These are phyloP conservation scores for Populus davidiana DNA, from an alignment of 345 rosid genomes.

Conservation along the genomic window DNA sequence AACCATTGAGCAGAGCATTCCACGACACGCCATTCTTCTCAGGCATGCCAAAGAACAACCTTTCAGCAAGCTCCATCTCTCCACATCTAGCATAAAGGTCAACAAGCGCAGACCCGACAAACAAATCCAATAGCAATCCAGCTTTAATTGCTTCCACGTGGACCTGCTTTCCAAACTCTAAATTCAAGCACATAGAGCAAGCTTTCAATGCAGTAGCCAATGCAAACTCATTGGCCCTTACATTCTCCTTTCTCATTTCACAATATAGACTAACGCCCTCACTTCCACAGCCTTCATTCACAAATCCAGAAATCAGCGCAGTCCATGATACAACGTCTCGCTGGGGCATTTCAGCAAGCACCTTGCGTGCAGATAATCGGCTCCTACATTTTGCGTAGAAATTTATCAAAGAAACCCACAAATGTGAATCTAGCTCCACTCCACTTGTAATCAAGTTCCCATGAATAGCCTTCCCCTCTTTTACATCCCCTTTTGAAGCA, in stretches of 20 bases:
- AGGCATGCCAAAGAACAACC: constrained; percentile 33
- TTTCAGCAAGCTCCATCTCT: constrained; percentile 36
- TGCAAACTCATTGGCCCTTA: constrained; percentile 37
- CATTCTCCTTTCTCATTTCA: constrained; percentile 34
- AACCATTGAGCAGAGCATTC: constrained; percentile 48
- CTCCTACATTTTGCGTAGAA: constrained; percentile 36
- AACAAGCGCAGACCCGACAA: constrained; percentile 47
- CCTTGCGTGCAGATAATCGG: constrained; percentile 23
- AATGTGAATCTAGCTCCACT: constrained; percentile 32
- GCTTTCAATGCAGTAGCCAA: constrained; percentile 41
- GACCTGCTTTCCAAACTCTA: constrained; percentile 37
- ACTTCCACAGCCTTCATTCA: constrained; percentile 24
- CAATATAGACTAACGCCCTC: constrained; percentile 26
- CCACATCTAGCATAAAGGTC: constrained; percentile 46
- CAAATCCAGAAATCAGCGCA: constrained; percentile 34
- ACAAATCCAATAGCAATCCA: constrained; percentile 33
- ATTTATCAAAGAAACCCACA: constrained; percentile 43
- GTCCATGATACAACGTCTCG: constrained; percentile 53
- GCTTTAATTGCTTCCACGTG: constrained; percentile 40
- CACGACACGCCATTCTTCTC: constrained; percentile 40
- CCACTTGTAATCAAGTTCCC: constrained; percentile 22
- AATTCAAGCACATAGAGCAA: constrained; percentile 34
- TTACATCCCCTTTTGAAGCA: constrained; percentile 31
- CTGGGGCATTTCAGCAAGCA: constrained; percentile 38
- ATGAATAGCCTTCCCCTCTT: constrained; percentile 30